A percentile compares a stretch with the other conserved stretches of the same genome.
Evolutionary conservation across 2,329 filamentous ascomycete species (phyloP).

Genomic region (Simplicillium aogashimaense): DNA sequence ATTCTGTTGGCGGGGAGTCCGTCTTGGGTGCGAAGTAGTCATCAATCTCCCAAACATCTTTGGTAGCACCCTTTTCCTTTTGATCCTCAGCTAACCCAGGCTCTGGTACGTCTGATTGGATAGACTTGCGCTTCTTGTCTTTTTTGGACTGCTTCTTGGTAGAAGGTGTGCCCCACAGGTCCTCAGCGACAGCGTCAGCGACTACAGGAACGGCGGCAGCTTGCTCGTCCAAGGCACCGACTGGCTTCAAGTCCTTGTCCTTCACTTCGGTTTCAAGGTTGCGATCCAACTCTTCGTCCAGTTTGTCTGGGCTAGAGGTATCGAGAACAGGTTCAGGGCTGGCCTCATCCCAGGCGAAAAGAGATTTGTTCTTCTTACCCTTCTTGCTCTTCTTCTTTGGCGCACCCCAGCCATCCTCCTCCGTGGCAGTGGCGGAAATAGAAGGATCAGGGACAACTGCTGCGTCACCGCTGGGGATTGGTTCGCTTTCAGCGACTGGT

Average conservation of each 20-base stretch:
- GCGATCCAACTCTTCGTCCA: neutral
- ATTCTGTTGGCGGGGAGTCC: neutral
- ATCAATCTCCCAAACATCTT: slow-evolving; percentile 14
- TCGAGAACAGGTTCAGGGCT: neutral
- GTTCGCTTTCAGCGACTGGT: neutral
- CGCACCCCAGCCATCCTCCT: slow-evolving; percentile 2
- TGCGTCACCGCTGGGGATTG: neutral
- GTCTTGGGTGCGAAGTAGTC: slow-evolving; percentile 10
- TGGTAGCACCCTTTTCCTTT: slow-evolving; percentile 9
- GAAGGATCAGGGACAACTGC: neutral
- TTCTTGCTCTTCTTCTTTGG: slow-evolving; percentile 5
- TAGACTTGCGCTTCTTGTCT: slow-evolving; percentile 23
- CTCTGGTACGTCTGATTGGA: slow-evolving; percentile 5
- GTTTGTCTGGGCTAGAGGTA: neutral
- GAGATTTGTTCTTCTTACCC: slow-evolving; percentile 8
- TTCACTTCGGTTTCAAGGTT: neutral
- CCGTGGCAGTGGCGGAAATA: slow-evolving; percentile 1
- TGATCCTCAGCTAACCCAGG: neutral
- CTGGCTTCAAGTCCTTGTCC: neutral
- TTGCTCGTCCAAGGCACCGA: too few relatives aligned
- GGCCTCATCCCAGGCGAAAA: neutral
- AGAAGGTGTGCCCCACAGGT: slow-evolving; percentile 9
- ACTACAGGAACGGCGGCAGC: neutral
- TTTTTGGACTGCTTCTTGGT: slow-evolving; percentile 27
- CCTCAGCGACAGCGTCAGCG: slow-evolving; percentile 3